These are phyloP conservation scores for Backusella mclennaniae DNA, from an alignment of 192 early-diverging fungal species.

Conservation along the genomic window DNA sequence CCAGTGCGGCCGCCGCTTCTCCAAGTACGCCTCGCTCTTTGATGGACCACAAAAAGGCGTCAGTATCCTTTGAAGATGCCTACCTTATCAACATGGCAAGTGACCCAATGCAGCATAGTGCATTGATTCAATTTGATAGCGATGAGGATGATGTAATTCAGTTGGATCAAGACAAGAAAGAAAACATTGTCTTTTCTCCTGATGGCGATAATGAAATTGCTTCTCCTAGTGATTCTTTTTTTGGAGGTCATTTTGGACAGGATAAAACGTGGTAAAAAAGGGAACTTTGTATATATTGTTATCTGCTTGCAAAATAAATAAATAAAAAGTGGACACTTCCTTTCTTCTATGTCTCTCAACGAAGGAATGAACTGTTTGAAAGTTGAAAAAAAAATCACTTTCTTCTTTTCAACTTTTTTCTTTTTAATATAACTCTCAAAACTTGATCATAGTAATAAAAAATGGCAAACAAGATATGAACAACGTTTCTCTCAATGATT, in stretches of 20 bases:
- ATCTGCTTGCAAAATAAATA: neutral
- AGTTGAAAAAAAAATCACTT: too few species aligned
- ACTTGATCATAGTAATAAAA: too few species aligned
- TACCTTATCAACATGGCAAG: slow-evolving; percentile 46
- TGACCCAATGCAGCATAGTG: slow-evolving; percentile 21
- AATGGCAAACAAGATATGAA: neutral
- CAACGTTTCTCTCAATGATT: neutral
- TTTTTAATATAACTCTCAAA: too few species aligned
- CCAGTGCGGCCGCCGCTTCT: slow-evolving; percentile 17
- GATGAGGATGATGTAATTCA: slow-evolving; percentile 15
- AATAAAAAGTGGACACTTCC: too few species aligned
- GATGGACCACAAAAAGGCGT: slow-evolving; percentile 15
- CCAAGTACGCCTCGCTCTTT: neutral
- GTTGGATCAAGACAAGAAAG: neutral
- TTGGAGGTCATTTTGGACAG: slow-evolving; percentile 5
- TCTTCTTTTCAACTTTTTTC: too few species aligned
- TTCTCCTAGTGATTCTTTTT: slow-evolving; percentile 31
- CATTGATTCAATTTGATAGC: slow-evolving; percentile 30
- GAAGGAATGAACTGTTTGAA: too few species aligned
- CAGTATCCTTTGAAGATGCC: slow-evolving; percentile 59
- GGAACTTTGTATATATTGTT: neutral
- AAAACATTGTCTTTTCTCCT: slow-evolving; percentile 41
- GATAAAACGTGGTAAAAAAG: neutral
- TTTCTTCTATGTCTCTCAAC: too few species aligned
- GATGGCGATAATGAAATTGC: slow-evolving; percentile 60